Evolutionary conservation across 1,284 basidiomycete species (phyloP).

Genomic region (Trametes polyzona): DNA sequence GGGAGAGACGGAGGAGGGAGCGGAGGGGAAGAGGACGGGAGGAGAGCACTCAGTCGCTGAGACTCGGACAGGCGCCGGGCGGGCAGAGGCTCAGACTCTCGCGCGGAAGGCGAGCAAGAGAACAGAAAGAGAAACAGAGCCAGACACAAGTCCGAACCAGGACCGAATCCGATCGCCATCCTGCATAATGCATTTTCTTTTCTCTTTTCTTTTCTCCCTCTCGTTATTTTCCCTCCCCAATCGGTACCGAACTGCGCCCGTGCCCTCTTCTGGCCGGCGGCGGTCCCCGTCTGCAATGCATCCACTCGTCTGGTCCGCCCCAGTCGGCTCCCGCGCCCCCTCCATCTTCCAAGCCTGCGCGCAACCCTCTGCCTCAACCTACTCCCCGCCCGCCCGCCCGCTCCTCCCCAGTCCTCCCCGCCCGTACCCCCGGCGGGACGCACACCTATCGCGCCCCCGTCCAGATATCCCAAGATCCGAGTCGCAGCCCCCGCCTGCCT

Average conservation of each 20-base stretch:
- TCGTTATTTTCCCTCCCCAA: conserved; percentile 18
- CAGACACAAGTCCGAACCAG: no score
- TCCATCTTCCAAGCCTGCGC: not conserved
- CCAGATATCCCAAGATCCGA: not conserved
- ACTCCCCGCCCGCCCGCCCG: conserved; percentile 3
- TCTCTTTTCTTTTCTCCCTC: conserved; percentile 15
- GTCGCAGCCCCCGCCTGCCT: not conserved
- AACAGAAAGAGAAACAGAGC: conserved; percentile 21
- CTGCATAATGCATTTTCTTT: not conserved
- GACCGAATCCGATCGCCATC: conserved; percentile 13
- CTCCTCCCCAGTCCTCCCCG: not conserved
- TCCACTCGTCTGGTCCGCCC: conserved; percentile 1
- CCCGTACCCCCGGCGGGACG: not conserved
- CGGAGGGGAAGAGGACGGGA: conserved; percentile 29
- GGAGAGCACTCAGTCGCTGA: conserved; percentile 16
- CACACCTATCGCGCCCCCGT: not conserved
- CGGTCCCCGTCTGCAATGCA: no score
- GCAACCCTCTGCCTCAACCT: not conserved
- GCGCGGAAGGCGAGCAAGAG: conserved; percentile 25
- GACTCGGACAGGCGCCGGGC: conserved; percentile 14
- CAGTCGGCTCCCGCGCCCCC: not conserved
- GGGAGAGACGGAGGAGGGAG: conserved; percentile 23
- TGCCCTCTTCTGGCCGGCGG: conserved; percentile 12
- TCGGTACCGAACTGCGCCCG: conserved; percentile 26
- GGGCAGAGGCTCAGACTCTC: conserved; percentile 23